Base-by-base conservation (phyloP, 2,329 filamentous ascomycete species). In the Fusarium vanettenii region DNA sequence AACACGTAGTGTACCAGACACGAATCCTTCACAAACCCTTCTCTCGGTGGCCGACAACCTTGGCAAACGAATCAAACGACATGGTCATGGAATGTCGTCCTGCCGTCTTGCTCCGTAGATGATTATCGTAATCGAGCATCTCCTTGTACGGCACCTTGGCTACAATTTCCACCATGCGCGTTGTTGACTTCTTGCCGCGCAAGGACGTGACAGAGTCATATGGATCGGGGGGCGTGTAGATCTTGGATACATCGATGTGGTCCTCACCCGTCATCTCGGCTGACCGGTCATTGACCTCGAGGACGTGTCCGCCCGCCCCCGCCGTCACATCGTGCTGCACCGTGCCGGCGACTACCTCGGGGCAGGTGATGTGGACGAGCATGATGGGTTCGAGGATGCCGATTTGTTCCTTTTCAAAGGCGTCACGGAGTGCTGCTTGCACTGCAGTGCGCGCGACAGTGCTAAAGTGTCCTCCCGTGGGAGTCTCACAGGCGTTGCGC, bases 71-170 rank as follows among this genome's bases (percentile, higher is more conserved):
- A 72, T 90, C 89, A 76, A 90, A 87, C 5, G 87, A 85, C 88
- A 91, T 89, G 1, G 88, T 89, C 80, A 91, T 85, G 6, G 88
- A 86, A 79, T 91, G 89, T 3, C 97, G 88, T 0, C 97, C 97
- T 4, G 93, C 94, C 5, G 96, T 99, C 86, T 98, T 89, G 83
- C 94, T 95, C 62, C 97, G 88, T 73, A 99, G 84, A 80, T 97
- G 94, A 81, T 95, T 94, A 77, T 98, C 87, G 82, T 98, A 99
- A 48, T 96, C 94, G 39, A 98, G 92, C 94, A 98, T 98, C 84
- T 98, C 96, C 84, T 97, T 97, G 78, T 98, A 87, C 35, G 97
- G 97, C 31, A 98, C 96, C 78, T 94, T 91, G 25, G 95, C 97
- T 13, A 93, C 92, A 76, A 99, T 94, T 60, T 92, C 89, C 67